Conservation (phyloP, 306 rosid species). For the Cajanus cajan region DNA sequence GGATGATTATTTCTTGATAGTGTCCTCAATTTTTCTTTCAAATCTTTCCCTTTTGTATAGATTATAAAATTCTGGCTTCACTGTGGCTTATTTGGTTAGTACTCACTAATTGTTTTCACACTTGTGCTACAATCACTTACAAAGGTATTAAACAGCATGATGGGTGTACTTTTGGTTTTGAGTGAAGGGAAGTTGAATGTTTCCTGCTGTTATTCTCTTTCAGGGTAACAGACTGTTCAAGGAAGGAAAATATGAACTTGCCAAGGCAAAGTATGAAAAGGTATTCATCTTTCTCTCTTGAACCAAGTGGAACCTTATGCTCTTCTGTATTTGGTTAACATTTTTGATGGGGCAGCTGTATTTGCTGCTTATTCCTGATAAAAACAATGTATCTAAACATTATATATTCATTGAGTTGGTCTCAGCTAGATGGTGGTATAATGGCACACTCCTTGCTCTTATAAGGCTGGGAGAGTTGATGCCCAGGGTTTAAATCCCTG, state of each 20-base stretch:
- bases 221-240: constrained; percentile 97
- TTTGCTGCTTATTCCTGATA: neutral
- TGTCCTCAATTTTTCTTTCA: constrained; percentile 1
- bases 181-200: constrained; percentile 18
- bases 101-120: constrained; percentile 13
- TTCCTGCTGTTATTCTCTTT: constrained; percentile 32
- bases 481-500: neutral
- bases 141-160: neutral
- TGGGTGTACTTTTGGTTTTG: neutral
- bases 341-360: neutral
- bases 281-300: constrained; percentile 39
- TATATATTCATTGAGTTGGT: neutral
- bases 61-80: neutral
- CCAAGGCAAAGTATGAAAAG: constrained; percentile 98
- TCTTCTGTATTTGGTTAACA: neutral
- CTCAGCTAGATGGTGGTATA: neutral
- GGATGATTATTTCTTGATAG: neutral
- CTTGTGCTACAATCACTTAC: neutral
- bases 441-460: neutral
- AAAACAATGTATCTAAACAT: neutral
- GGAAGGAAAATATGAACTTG: constrained; percentile 94
- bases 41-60: neutral
- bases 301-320: neutral
- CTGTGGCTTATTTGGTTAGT: constrained; percentile 7
- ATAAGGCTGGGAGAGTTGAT: neutral